Base-by-base conservation (phyloP, 805 yeast genomes). In the Starmera pachycereana region DNA sequence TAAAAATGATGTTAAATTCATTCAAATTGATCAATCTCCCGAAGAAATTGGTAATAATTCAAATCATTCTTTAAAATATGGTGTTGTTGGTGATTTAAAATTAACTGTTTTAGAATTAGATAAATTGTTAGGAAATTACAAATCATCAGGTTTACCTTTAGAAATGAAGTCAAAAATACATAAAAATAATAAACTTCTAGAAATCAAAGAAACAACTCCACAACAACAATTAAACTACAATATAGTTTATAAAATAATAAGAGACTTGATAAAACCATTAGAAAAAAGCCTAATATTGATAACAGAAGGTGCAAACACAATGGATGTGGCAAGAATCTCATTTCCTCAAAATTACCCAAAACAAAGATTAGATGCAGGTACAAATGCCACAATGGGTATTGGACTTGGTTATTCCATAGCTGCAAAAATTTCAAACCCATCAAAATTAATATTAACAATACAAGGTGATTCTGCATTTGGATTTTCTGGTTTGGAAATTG, bases 381-480 rank as follows among this genome's bases (percentile, higher is more conserved):
- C 87, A 0, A 78, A 76, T 57, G 86, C 85, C 1, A 81, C 87
- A 0, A 81, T 81, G 88, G 89, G 89, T 4, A 64, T 80, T 29
- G 89, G 87, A 0, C 41, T 80, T 13, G 85, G 86, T 0, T 81
- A 81, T 50, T 80, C 82, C 2, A 72, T 81, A 44, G 77, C 84
- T 1, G 72, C 84, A 3, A 76, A 74, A 46, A 58, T 58, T 2
- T 65, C 73, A 0, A 42, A 60, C 11, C 76, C 75, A 1, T 50
- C 58, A 0, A 60, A 65, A 34, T 55, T 61, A 6, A 76, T 78
- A 0, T 57, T 81, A 4, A 74, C 80, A 7, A 74, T 81, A 28
- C 81, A 78, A 53, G 89, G 88, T 7, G 88, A 81, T 53, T 80
- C 88, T 1, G 88, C 88, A 3, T 78, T 81, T 61, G 88, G 88